These are phyloP conservation scores for Smallanthus sonchifolius DNA, from an alignment of 129 eudicot species.

Conservation along the genomic window DNA sequence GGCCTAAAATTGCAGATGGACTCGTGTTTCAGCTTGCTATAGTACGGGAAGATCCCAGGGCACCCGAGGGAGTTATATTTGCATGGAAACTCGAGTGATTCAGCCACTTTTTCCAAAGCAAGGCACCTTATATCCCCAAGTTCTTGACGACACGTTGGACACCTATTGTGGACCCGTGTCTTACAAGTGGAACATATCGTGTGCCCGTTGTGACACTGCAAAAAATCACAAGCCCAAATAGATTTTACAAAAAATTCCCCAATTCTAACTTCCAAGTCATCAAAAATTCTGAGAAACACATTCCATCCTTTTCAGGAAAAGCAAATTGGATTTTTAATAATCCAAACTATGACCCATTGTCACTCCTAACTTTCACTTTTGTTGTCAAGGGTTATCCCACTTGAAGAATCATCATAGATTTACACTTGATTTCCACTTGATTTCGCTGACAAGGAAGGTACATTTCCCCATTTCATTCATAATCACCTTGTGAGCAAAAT, in stretches of 20 bases:
- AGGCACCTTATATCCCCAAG: slow-evolving; percentile 72
- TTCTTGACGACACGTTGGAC: slow-evolving; percentile 72
- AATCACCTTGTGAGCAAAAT: no score
- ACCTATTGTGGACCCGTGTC: slow-evolving; percentile 50
- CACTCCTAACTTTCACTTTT: no score
- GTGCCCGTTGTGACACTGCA: slow-evolving; percentile 74
- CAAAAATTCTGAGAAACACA: background rate
- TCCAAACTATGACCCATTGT: no score
- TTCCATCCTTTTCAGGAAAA: background rate
- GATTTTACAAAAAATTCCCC: background rate
- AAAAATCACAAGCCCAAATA: background rate
- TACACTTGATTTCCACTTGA: no score
- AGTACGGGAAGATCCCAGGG: slow-evolving; percentile 67
- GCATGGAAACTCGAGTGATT: slow-evolving; percentile 71
- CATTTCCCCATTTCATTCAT: no score
- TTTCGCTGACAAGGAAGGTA: no score
- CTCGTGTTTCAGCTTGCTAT: slow-evolving; percentile 72
- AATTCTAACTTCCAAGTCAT: background rate
- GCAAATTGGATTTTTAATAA: no score
- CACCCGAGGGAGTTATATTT: slow-evolving; percentile 57
- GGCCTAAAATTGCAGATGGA: slow-evolving; percentile 66
- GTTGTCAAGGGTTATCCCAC: no score
- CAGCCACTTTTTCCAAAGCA: slow-evolving; percentile 69
- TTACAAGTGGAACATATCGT: slow-evolving; percentile 68
- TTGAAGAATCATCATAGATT: no score